phyloP scores from a whole-genome alignment of 768 basidiomycete species.

The Suillus alpinus region DNA sequence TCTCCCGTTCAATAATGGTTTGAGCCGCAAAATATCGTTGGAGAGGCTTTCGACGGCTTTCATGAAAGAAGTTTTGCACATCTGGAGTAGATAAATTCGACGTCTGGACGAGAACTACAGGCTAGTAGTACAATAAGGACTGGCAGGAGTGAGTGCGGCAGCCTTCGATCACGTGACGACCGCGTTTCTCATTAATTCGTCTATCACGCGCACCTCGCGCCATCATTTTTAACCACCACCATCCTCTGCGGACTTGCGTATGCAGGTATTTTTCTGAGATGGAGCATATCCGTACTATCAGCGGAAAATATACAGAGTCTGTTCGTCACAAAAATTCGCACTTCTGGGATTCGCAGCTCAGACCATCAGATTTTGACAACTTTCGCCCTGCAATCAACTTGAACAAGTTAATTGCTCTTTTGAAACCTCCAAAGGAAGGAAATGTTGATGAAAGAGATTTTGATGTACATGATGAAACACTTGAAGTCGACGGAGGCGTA shows the following conservation, averaged over 20 bases:
- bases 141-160: too few relatives aligned
- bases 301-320: conserved; percentile 23
- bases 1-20: too few relatives aligned
- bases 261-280: conserved; percentile 2
- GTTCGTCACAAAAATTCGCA: conserved; percentile 19
- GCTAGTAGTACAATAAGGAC: too few relatives aligned
- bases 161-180: neutral
- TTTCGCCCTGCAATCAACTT: conserved; percentile 32
- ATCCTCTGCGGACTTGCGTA: neutral
- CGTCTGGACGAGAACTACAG: too few relatives aligned
- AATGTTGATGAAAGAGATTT: neutral
- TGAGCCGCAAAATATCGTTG: too few relatives aligned
- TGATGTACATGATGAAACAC: neutral
- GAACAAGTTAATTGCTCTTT: conserved; percentile 20
- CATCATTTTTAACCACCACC: neutral
- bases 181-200: neutral
- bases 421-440: conserved; percentile 8
- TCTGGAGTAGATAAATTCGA: too few relatives aligned
- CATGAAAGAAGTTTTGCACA: too few relatives aligned
- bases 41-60: too few relatives aligned
- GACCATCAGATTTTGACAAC: neutral
- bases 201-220: neutral
- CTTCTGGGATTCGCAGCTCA: conserved; percentile 25
- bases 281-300: conserved; percentile 11
- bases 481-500: conserved; percentile 1